These are phyloP conservation scores for Glycine soja DNA, from an alignment of 306 rosid species.

Conservation along the genomic window DNA sequence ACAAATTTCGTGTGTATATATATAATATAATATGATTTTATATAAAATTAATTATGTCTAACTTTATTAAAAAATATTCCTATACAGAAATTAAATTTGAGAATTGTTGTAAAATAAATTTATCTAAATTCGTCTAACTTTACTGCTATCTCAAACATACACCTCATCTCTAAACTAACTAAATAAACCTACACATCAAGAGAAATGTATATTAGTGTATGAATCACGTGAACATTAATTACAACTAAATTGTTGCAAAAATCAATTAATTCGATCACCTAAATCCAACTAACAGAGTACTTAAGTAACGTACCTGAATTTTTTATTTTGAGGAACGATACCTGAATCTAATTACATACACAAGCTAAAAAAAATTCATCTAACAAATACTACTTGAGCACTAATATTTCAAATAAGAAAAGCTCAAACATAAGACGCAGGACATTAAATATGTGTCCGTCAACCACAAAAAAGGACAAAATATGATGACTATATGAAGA, in stretches of 20 bases:
- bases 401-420: slow-evolving; percentile 3
- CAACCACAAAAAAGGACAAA: slow-evolving; percentile 8
- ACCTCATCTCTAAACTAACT: background rate
- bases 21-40: too few relatives aligned
- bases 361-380: background rate
- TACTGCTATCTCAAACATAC: too few relatives aligned
- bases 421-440: background rate
- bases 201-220: background rate
- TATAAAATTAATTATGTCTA: too few relatives aligned
- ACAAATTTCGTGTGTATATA: too few relatives aligned
- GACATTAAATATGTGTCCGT: slow-evolving; percentile 1
- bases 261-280: background rate
- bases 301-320: background rate
- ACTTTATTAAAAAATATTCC: too few relatives aligned
- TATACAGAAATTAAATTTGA: too few relatives aligned
- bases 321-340: background rate
- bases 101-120: too few relatives aligned
- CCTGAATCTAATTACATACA: background rate
- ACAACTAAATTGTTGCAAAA: background rate
- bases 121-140: too few relatives aligned
- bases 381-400: background rate
- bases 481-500: too few relatives aligned
- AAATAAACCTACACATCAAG: background rate
- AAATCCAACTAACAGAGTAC: background rate
- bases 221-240: background rate